A percentile compares a stretch with the other conserved stretches of the same genome.
These are phyloP conservation scores for Ramalina intermedia DNA, from an alignment of 495 filamentous ascomycete genomes.

Conservation along the genomic window DNA sequence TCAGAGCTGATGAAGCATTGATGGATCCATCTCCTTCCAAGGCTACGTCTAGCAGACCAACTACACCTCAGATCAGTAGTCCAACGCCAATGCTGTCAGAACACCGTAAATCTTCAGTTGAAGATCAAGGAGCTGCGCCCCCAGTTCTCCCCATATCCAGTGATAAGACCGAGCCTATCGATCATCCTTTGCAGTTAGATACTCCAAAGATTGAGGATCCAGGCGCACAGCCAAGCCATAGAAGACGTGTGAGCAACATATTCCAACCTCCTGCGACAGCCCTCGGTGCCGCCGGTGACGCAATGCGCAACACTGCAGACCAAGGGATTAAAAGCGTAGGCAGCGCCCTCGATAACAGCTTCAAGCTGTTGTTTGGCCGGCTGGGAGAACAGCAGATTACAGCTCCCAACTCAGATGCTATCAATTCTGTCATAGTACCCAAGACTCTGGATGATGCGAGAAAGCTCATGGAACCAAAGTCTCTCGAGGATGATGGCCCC, in stretches of 20 bases:
- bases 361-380: conserved; percentile 85
- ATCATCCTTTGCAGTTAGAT: conserved; percentile 12
- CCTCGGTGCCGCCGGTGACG: conserved; percentile 69
- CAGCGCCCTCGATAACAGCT: conserved; percentile 67
- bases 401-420: conserved; percentile 26
- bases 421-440: conserved; percentile 42
- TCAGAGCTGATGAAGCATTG: conserved; percentile 65
- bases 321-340: conserved; percentile 82
- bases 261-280: conserved; percentile 67
- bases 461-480: conserved; percentile 65
- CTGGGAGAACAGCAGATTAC: conserved; percentile 49
- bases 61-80: conserved; percentile 35
- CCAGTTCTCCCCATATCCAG: neutral
- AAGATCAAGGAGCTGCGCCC: neutral
- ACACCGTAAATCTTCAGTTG: too few relatives aligned
- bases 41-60: conserved; percentile 24
- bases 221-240: conserved; percentile 31
- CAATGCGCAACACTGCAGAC: conserved; percentile 73
- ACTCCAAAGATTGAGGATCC: conserved; percentile 24
- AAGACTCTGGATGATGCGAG: conserved; percentile 87
- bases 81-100: conserved; percentile 9
- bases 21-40: conserved; percentile 44
- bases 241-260: conserved; percentile 64
- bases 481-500: conserved; percentile 36
- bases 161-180: conserved; percentile 1